Base-by-base conservation (phyloP, 2,329 filamentous ascomycete genomes). In the Aspergillus transmontanensis region DNA sequence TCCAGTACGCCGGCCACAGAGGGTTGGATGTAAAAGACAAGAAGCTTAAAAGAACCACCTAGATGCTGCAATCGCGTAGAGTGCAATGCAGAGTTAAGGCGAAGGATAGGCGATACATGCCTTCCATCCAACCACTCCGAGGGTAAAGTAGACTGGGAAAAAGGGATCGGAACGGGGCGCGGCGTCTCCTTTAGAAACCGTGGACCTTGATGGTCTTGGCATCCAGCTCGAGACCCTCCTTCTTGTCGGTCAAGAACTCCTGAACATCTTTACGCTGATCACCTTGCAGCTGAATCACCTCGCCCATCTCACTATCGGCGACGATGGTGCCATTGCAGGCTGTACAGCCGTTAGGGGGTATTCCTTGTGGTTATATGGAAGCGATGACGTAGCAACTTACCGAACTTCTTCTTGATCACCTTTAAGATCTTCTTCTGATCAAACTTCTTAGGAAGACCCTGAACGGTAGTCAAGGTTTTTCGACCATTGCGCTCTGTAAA, bases 311-410 rank as follows among this genome's bases (percentile, higher is more conserved):
- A 74, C 87, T 88, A 83, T 98, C 94, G 79, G 89, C 89, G 83
- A 98, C 94, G 81, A 98, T 96, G 84, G 94, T 98, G 88, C 95
- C 95, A 97, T 99, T 98, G 92, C 94, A 98, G 82, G 95, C 94
- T 92, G 67, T 7, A 14, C 57, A 23, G 10, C 14, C 19, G 66
- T 77, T 64, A 77, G 72, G 61, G 41, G 16, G 45, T 1, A 19
- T 14, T 16, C 39, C 23, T 36, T 51, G 16, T 23, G 7, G 50
- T 43, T 48, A 16, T 39, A n/a, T 32, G 36, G 41, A 30, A 32
- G 30, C 14, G 41, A 32, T 30, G 19, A 21, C 50, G 21, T 41
- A 60, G 41, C 14, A 58, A 78, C 88, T 68, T 86, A 93, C 90
- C 91, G 78, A 98, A 98, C 81, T 97, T 95, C 89, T 98, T 98